phyloP scores from a whole-genome alignment of 805 yeast genomes.

The Hanseniaspora vineae region DNA sequence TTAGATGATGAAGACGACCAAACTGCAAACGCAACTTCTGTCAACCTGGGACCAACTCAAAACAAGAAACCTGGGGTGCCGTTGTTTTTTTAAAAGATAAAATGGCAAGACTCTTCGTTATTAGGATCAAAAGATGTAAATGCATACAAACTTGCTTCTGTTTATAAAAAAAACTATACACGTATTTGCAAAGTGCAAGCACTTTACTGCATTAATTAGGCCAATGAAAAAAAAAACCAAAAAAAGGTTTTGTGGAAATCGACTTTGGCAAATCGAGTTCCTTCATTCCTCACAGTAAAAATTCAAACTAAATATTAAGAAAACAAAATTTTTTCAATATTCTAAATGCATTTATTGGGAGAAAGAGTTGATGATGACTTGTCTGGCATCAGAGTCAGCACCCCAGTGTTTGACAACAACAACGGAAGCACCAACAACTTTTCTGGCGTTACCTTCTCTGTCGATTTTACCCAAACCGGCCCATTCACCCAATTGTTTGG shows the following conservation, averaged over 20 bases:
- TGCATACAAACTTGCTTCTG: too few species aligned
- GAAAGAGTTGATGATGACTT: conserved; percentile 61
- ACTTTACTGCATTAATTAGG: too few species aligned
- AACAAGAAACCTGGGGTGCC: neutral
- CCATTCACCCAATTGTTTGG: conserved; percentile 99
- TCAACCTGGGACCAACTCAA: neutral
- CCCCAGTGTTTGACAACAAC: conserved; percentile 99
- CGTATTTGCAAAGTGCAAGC: too few species aligned
- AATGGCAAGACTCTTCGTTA: too few species aligned
- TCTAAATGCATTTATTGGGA: conserved; percentile 43
- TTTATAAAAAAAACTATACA: too few species aligned
- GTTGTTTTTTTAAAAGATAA: neutral
- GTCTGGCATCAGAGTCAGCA: conserved; percentile 96
- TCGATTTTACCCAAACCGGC: conserved; percentile 99
- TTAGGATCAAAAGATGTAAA: too few species aligned
- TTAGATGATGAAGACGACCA: too few species aligned
- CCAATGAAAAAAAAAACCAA: too few species aligned
- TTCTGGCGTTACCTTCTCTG: conserved; percentile 99
- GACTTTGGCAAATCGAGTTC: too few species aligned
- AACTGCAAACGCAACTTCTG: too few species aligned
- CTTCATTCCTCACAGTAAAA: too few species aligned
- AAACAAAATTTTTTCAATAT: neutral
- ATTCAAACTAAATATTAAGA: neutral
- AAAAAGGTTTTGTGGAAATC: too few species aligned
- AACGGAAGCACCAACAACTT: conserved; percentile 99